Percentiles rank a stretch among this genome's conserved stretches.
Evolutionary conservation across 495 filamentous ascomycete species (phyloP).

Genomic region (Xylaria curta): DNA sequence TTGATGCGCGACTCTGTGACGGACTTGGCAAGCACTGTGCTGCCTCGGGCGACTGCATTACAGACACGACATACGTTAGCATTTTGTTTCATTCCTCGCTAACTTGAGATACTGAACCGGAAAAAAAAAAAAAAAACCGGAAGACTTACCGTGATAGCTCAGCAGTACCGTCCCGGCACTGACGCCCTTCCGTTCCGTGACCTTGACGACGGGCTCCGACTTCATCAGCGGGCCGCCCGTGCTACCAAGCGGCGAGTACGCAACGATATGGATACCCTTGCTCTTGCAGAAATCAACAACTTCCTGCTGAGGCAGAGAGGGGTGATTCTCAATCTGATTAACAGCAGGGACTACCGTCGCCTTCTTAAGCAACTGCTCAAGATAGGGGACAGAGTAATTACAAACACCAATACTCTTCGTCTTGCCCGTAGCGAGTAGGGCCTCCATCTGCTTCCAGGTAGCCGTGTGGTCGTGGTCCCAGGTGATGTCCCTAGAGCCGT

Average conservation of each 20-base stretch:
- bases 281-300: slow-evolving; percentile 76
- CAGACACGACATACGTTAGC: slow-evolving; percentile 27
- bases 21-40: slow-evolving; percentile 80
- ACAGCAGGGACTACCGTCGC: slow-evolving; percentile 75
- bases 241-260: slow-evolving; percentile 78
- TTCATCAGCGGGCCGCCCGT: slow-evolving; percentile 76
- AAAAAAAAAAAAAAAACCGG: neutral
- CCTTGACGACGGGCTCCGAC: slow-evolving; percentile 69
- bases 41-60: slow-evolving; percentile 67
- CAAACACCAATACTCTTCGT: slow-evolving; percentile 79
- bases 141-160: slow-evolving; percentile 73
- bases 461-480: slow-evolving; percentile 68
- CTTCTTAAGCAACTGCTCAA: slow-evolving; percentile 73
- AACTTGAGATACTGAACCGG: no score
- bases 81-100: no score
- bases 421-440: slow-evolving; percentile 70
- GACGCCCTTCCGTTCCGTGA: slow-evolving; percentile 73
- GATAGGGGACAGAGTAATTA: slow-evolving; percentile 77
- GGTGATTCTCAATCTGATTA: slow-evolving; percentile 93
- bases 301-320: slow-evolving; percentile 82
- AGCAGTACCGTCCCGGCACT: slow-evolving; percentile 68
- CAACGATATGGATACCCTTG: slow-evolving; percentile 78
- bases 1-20: slow-evolving; percentile 76
- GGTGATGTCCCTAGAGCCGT: slow-evolving; percentile 73
- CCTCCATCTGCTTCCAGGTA: slow-evolving; percentile 84